Evolutionary conservation across 2,329 filamentous ascomycete species (phyloP).

Genomic region (Curvularia spicifera): DNA sequence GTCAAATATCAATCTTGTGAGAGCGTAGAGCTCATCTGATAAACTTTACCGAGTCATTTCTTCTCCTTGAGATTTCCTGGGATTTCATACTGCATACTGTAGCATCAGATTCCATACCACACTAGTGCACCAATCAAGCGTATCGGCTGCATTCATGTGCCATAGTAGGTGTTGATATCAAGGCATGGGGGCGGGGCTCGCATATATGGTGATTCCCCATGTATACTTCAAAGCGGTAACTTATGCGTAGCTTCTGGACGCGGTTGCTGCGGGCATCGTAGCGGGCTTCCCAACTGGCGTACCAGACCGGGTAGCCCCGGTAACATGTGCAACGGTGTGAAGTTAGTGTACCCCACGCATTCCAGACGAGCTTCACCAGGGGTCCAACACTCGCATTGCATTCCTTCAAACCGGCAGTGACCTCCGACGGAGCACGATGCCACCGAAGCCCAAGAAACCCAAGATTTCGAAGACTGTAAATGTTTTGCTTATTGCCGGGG

Average conservation of each 20-base stretch:
- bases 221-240: neutral
- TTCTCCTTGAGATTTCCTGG: neutral
- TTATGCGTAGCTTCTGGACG: neutral
- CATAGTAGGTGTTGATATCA: neutral
- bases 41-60: neutral
- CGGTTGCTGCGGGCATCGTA: neutral
- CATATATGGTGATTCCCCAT: neutral
- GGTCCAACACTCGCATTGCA: neutral
- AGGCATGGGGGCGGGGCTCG: neutral
- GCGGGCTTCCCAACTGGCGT: neutral
- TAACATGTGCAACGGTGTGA: neutral
- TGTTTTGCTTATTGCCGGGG: neutral
- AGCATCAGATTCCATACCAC: neutral
- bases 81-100: neutral
- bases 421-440: neutral
- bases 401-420: neutral
- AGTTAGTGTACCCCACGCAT: neutral
- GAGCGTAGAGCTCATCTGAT: neutral
- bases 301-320: neutral
- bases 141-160: neutral
- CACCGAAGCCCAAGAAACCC: neutral
- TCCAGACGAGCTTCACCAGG: neutral
- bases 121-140: neutral
- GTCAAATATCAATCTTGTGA: slow-evolving; percentile 12
- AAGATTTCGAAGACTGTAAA: neutral